phyloP scores from a whole-genome alignment of 2,329 filamentous ascomycete species.

The Colletotrichum sidae region DNA sequence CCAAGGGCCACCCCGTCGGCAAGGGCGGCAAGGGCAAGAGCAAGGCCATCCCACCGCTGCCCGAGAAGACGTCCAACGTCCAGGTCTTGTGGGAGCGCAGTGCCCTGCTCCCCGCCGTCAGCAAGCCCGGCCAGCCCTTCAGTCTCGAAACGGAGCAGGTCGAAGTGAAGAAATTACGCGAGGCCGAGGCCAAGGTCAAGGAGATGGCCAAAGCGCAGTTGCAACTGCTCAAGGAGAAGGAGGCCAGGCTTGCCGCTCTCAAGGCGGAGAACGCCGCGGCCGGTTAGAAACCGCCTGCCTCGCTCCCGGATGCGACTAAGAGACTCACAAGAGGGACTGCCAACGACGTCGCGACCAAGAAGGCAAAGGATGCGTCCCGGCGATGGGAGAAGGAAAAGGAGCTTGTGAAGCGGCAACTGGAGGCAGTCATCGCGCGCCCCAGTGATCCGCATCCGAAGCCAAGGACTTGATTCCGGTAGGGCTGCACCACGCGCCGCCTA shows the following conservation, averaged over 20 bases:
- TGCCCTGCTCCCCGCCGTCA: conserved; percentile 78
- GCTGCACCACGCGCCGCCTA: too few relatives aligned
- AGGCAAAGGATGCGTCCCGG: neutral
- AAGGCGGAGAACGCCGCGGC: conserved; percentile 68
- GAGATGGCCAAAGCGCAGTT: conserved; percentile 70
- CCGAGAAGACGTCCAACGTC: conserved; percentile 47
- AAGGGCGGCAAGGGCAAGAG: conserved; percentile 67
- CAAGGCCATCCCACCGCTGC: conserved; percentile 51
- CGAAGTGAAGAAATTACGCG: conserved; percentile 70
- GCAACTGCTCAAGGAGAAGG: conserved; percentile 73
- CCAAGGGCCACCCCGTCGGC: conserved; percentile 54
- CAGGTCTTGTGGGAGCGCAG: conserved; percentile 67
- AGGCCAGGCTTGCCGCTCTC: conserved; percentile 68
- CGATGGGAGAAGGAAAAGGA: conserved; percentile 1
- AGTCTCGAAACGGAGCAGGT: conserved; percentile 76
- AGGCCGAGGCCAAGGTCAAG: conserved; percentile 73
- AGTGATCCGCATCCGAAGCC: too few relatives aligned
- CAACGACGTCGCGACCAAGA: too few relatives aligned
- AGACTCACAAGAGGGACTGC: conserved; percentile 13
- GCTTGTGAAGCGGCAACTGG: conserved; percentile 5
- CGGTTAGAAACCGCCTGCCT: conserved; percentile 29
- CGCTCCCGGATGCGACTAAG: neutral
- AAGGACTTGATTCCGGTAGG: too few relatives aligned
- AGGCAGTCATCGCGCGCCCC: neutral
- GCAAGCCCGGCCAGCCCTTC: conserved; percentile 77